A percentile compares a stretch with the other conserved stretches of the same genome.
These are phyloP conservation scores for Neoboletus brunneissimus DNA, from an alignment of 768 basidiomycete species.

Conservation along the genomic window DNA sequence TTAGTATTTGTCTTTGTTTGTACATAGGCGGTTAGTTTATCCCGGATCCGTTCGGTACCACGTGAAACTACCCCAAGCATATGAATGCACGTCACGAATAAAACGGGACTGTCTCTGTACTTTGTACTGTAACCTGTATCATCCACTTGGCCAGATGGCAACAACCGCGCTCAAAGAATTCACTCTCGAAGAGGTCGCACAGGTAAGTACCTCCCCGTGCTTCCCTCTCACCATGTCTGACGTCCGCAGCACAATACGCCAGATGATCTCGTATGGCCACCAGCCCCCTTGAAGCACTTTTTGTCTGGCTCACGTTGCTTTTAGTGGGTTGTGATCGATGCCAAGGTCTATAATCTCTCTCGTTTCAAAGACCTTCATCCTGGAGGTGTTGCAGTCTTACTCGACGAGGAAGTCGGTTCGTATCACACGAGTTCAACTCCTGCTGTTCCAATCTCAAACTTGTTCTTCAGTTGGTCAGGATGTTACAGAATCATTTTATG, in stretches of 20 bases:
- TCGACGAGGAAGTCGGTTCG: constrained; percentile 74
- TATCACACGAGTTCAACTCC: background rate
- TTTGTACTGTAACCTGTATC: background rate
- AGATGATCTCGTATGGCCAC: constrained; percentile 62
- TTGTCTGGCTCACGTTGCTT: background rate
- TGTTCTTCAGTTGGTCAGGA: constrained; percentile 68
- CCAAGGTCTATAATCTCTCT: constrained; percentile 79
- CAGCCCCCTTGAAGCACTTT: background rate
- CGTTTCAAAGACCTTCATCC: constrained; percentile 82
- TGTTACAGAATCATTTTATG: constrained; percentile 84
- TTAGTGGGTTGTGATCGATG: constrained; percentile 83
- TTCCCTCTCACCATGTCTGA: background rate
- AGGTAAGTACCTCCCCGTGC: constrained; percentile 34
- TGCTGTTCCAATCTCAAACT: background rate
- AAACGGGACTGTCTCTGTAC: background rate
- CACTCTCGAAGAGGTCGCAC: constrained; percentile 57
- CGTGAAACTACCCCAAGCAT: constrained; percentile 3
- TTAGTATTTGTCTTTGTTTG: background rate
- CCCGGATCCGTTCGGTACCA: background rate
- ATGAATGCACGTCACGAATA: constrained; percentile 3
- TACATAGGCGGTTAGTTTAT: no score
- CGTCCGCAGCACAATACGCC: constrained; percentile 62
- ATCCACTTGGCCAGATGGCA: constrained; percentile 20
- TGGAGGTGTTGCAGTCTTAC: constrained; percentile 75
- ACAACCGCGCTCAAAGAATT: constrained; percentile 41